Conservation (phyloP, 495 filamentous ascomycete genomes). For the Trichoderma asperelloides region DNA sequence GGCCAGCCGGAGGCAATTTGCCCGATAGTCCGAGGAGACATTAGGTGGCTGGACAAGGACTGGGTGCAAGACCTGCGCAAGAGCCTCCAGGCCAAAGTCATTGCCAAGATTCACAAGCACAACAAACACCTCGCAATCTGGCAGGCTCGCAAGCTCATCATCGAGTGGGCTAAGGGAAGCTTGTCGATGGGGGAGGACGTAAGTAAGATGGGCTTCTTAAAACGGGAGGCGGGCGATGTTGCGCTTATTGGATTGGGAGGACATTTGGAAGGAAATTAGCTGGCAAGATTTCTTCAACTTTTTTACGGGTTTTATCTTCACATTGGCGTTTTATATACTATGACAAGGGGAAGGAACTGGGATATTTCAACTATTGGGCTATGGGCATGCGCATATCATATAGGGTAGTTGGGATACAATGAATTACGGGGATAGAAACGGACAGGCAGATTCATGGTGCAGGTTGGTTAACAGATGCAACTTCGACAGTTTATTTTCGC, state of each 20-base stretch:
- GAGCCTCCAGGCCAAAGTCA: background rate
- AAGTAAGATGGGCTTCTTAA: background rate
- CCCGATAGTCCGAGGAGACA: background rate
- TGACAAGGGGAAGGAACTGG: no score
- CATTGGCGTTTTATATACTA: background rate
- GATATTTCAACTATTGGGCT: no score
- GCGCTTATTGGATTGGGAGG: background rate
- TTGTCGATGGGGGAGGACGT: background rate
- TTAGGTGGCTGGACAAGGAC: background rate
- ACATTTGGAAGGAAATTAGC: background rate
- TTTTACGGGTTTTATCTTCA: background rate
- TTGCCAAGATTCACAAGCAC: background rate
- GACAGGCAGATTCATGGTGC: no score
- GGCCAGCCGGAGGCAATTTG: background rate
- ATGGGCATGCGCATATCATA: no score
- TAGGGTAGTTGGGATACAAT: no score
- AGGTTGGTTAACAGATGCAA: no score
- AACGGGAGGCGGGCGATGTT: background rate
- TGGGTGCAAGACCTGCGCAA: background rate
- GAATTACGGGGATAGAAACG: no score
- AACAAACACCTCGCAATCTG: conserved; percentile 3
- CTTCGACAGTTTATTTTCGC: no score
- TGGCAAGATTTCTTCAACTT: background rate
- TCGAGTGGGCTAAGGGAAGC: conserved; percentile 9
- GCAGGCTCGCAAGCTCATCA: conserved; percentile 3